These are phyloP conservation scores for Sanghuangporus weigelae DNA, from an alignment of 1,284 basidiomycete genomes.

Conservation along the genomic window DNA sequence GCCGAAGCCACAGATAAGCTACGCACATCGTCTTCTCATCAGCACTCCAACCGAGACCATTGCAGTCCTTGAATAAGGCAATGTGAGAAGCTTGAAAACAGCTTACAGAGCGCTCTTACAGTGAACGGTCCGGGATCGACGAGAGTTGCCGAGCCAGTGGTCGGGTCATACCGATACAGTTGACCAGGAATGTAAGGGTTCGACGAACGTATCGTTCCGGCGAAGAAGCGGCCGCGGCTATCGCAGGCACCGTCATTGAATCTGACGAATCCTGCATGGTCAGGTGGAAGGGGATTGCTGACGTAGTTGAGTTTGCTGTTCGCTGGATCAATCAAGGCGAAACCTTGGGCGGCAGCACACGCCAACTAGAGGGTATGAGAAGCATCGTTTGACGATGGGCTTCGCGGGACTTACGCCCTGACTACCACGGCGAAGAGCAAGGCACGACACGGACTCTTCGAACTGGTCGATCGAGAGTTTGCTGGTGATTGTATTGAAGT, in stretches of 20 bases:
- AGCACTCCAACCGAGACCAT: slow-evolving; percentile 59
- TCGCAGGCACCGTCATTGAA: slow-evolving; percentile 73
- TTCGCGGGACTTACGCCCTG: slow-evolving; percentile 35
- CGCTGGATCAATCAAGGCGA: slow-evolving; percentile 41
- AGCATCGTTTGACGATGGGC: background rate
- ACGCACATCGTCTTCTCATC: slow-evolving; percentile 55
- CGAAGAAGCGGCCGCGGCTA: slow-evolving; percentile 55
- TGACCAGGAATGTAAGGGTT: slow-evolving; percentile 47
- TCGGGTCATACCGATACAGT: slow-evolving; percentile 56
- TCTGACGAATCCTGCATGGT: slow-evolving; percentile 40
- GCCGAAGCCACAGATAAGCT: background rate
- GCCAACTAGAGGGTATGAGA: slow-evolving; percentile 39
- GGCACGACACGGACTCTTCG: slow-evolving; percentile 47
- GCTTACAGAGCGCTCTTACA: slow-evolving; percentile 31
- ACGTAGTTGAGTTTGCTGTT: slow-evolving; percentile 42
- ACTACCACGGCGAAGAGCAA: slow-evolving; percentile 43
- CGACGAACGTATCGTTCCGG: slow-evolving; percentile 52
- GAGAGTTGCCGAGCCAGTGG: slow-evolving; percentile 37
- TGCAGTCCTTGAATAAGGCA: slow-evolving; percentile 44
- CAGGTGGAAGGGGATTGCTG: slow-evolving; percentile 40
- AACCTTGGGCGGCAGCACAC: slow-evolving; percentile 48
- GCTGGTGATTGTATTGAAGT: slow-evolving; percentile 39
- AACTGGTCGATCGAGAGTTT: slow-evolving; percentile 42
- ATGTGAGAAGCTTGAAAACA: background rate
- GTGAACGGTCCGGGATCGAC: slow-evolving; percentile 64